Base-by-base conservation (phyloP, 2,329 filamentous ascomycete genomes). In the Chalaropsis thielavioides region DNA sequence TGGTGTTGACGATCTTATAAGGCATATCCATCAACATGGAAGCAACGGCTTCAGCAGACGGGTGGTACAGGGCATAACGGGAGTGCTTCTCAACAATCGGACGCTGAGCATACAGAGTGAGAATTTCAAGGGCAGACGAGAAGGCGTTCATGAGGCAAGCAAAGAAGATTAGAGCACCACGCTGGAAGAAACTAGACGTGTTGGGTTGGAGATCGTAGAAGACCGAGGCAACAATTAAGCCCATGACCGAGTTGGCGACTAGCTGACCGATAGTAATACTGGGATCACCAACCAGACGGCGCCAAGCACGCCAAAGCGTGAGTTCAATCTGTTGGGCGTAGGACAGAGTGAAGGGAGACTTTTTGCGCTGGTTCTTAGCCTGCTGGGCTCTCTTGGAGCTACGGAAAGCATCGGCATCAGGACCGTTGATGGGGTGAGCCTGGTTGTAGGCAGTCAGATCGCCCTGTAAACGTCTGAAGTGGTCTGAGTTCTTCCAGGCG, bases 21-120 rank as follows among this genome's bases (percentile, higher is more conserved):
- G 92, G 92, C 75, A 95, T 76, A 70, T 96, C 92, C 68, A 83
- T 87, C 38, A 96, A 75, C 87, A 95, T 94, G 10, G 89, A 94
- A 0, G 89, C 84, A 67, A 90, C 80, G n/a, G 90, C 89, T 79
- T 96, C 91, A 17, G 90, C 88, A 10, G 88, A 91, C 0, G 92
- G 90, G 71, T 95, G 92, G 71, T 96, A 95, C 19, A 96, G 80
- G 19, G 91, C 90, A 72, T 95, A 96, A 66, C 88, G 84, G 65
- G 81, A 77, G 70, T 96, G 92, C 73, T 96, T 96, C 72, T 96
- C 90, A 67, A 96, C 90, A 70, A 96, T 95, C 1, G 89, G 88
- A 44, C 92, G 87, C 81, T 96, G 91, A 1, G 89, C 83, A 72
- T 94, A 96, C 3, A 96, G 80, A 0, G 89, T 91, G 41, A 94